These are phyloP conservation scores for Spergularia bocconei DNA, from an alignment of 148 eudicot species.

Conservation along the genomic window DNA sequence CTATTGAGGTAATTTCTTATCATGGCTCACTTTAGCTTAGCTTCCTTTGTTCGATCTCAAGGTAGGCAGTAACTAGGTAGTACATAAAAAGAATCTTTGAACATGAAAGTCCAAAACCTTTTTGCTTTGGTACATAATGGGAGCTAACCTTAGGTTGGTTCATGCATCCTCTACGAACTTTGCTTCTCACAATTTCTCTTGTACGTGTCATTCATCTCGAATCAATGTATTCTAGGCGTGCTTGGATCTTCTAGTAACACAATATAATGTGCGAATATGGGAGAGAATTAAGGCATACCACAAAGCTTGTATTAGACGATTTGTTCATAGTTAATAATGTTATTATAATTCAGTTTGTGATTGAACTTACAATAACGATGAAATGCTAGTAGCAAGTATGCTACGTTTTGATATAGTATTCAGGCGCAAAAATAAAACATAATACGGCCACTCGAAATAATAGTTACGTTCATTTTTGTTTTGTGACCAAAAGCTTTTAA, in stretches of 20 bases:
- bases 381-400: no score
- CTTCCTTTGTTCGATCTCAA: not conserved
- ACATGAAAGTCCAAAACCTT: constrained; percentile 22
- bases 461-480: no score
- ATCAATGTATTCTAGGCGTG: not conserved
- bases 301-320: no score
- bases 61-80: not conserved
- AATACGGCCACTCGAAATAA: no score
- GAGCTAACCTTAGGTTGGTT: constrained; percentile 9
- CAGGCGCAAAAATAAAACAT: no score
- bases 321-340: no score
- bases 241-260: constrained; percentile 22
- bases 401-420: no score
- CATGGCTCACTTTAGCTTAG: not conserved
- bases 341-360: no score
- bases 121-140: constrained; percentile 6
- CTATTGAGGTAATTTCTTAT: no score
- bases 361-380: no score
- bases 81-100: constrained; percentile 29
- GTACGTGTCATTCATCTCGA: constrained; percentile 23
- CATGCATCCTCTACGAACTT: constrained; percentile 24
- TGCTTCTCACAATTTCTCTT: constrained; percentile 19
- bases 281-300: no score
- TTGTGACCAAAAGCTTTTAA: no score
- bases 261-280: constrained; percentile 2